Conservation (phyloP, 2,329 filamentous ascomycete species). For the Graphilbum sp. region DNA sequence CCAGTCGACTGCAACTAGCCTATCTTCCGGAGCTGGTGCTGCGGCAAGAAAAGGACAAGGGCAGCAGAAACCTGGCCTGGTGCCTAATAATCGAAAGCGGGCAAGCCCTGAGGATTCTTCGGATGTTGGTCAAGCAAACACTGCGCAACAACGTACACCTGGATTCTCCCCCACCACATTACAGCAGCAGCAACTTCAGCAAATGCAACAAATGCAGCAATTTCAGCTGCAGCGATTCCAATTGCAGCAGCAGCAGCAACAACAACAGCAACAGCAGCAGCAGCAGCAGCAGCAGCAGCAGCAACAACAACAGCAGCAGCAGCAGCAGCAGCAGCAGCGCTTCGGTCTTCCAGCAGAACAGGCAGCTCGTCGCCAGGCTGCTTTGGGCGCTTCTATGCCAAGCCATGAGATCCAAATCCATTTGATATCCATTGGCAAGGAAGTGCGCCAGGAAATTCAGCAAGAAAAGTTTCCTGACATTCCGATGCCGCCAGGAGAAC, state of each 20-base stretch:
- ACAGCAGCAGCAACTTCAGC: constrained; percentile 6
- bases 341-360: constrained; percentile 18
- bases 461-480: constrained; percentile 28
- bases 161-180: no score
- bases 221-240: constrained; percentile 3
- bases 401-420: constrained; percentile 22
- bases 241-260: neutral
- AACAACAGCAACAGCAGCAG: constrained; percentile 1
- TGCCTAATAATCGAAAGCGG: constrained; percentile 7
- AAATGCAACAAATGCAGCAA: constrained; percentile 7
- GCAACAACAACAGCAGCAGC: constrained; percentile 8
- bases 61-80: constrained; percentile 5
- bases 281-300: constrained; percentile 3
- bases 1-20: neutral
- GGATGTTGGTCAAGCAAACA: neutral
- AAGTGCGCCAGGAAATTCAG: constrained; percentile 18
- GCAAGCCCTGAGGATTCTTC: constrained; percentile 1
- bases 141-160: no score
- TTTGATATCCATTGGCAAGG: constrained; percentile 15
- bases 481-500: constrained; percentile 27
- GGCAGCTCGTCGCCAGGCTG: constrained; percentile 8
- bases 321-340: constrained; percentile 8
- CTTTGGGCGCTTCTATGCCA: constrained; percentile 12
- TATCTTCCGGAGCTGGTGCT: neutral
- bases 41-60: constrained; percentile 1